Evolutionary conservation across 345 rosid species (phyloP).

Genomic region (Citrus cavaleriei): DNA sequence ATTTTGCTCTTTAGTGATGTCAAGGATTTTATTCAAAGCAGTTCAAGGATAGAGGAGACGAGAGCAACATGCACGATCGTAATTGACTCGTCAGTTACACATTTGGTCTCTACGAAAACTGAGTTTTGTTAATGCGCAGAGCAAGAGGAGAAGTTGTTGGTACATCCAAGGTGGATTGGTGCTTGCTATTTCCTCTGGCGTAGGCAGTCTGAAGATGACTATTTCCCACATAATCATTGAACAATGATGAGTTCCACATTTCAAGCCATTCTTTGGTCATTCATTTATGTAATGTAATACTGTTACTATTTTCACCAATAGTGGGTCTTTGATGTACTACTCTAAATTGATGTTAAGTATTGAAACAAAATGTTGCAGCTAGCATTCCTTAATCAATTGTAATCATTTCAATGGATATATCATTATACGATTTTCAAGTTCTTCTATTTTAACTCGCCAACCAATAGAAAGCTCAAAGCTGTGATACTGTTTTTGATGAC

Average conservation of each 20-base stretch:
- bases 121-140: not conserved
- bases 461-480: too few relatives aligned
- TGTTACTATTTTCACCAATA: too few relatives aligned
- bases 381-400: too few relatives aligned
- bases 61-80: not conserved
- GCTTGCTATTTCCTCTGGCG: not conserved
- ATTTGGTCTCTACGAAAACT: not conserved
- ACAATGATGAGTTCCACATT: not conserved
- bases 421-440: too few relatives aligned
- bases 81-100: not conserved
- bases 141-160: not conserved
- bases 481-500: too few relatives aligned
- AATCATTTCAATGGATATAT: too few relatives aligned
- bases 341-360: too few relatives aligned
- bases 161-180: not conserved
- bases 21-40: not conserved
- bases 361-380: too few relatives aligned
- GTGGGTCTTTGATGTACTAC: too few relatives aligned
- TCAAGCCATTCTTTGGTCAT: not conserved
- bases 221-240: not conserved
- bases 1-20: not conserved
- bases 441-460: too few relatives aligned
- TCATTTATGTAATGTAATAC: not conserved
- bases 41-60: not conserved
- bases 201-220: not conserved